Conservation (phyloP, 345 rosid genomes). For the Hirschfeldia incana region DNA sequence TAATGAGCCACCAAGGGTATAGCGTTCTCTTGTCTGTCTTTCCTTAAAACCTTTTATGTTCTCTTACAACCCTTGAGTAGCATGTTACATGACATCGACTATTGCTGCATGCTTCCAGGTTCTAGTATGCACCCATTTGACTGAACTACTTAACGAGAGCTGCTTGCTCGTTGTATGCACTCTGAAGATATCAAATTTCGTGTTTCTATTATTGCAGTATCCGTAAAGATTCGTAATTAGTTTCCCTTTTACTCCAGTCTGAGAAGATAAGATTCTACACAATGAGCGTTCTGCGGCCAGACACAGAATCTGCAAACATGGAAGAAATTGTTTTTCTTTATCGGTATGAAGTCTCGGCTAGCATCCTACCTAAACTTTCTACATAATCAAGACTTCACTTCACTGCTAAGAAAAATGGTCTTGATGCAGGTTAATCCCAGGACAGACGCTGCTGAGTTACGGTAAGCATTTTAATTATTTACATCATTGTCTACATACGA, state of each 20-base stretch:
- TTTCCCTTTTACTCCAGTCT: constrained; percentile 49
- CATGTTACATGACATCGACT: background rate
- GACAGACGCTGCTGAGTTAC: background rate
- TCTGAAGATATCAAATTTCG: background rate
- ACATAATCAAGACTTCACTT: background rate
- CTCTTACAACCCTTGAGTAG: background rate
- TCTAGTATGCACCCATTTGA: constrained; percentile 88
- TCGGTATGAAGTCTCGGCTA: constrained; percentile 50
- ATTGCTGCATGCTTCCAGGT: constrained; percentile 50
- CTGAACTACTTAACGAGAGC: constrained; percentile 68
- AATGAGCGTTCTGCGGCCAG: constrained; percentile 90
- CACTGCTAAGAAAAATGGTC: background rate
- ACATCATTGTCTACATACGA: background rate
- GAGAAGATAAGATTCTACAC: constrained; percentile 78
- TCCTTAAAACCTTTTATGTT: constrained; percentile 2
- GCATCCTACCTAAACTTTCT: background rate
- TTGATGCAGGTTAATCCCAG: background rate
- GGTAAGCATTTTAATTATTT: background rate
- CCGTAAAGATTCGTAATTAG: background rate
- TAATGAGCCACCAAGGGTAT: constrained; percentile 87
- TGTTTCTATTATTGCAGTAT: background rate
- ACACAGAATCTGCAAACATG: constrained; percentile 47
- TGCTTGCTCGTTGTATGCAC: constrained; percentile 69
- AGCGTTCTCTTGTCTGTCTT: constrained; percentile 21
- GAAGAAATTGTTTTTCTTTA: constrained; percentile 88